phyloP scores from a whole-genome alignment of 2,329 filamentous ascomycete species.

The Neoarthrinium moseri region DNA sequence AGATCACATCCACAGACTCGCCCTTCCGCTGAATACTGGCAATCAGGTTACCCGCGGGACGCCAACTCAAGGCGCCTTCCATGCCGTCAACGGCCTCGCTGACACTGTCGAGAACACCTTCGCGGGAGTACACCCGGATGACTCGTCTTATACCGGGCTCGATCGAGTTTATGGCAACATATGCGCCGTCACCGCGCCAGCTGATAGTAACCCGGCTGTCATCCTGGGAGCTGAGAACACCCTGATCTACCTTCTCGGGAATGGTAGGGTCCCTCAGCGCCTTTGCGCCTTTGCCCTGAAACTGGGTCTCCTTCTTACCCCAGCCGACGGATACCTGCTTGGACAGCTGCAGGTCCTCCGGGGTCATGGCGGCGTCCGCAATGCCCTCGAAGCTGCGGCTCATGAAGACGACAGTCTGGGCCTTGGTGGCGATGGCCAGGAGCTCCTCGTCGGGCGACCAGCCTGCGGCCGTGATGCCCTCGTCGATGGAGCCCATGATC shows the following conservation, averaged over 20 bases:
- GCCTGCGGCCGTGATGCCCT: constrained; percentile 81
- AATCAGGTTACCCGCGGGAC: constrained; percentile 85
- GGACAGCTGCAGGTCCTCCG: constrained; percentile 80
- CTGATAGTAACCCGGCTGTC: constrained; percentile 71
- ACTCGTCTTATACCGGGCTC: constrained; percentile 69
- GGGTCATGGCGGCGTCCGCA: constrained; percentile 68
- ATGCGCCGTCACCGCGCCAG: constrained; percentile 94
- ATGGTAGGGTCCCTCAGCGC: constrained; percentile 91
- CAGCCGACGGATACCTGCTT: constrained; percentile 96
- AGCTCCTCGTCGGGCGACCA: constrained; percentile 98
- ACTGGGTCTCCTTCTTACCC: constrained; percentile 98
- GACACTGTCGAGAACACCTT: constrained; percentile 87
- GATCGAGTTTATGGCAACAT: constrained; percentile 81
- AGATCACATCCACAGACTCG: constrained; percentile 76
- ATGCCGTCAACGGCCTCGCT: constrained; percentile 92
- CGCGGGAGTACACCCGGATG: constrained; percentile 86
- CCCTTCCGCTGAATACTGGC: constrained; percentile 76
- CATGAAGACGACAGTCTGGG: constrained; percentile 84
- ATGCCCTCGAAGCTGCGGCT: constrained; percentile 86
- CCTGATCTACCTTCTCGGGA: constrained; percentile 87
- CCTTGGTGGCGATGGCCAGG: constrained; percentile 77
- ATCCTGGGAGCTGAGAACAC: constrained; percentile 72
- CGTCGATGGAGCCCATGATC: constrained; percentile 92
- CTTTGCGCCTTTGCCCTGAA: constrained; percentile 85
- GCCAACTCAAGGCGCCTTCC: constrained; percentile 86